These are phyloP conservation scores for Chlorophyllum brunneum DNA, from an alignment of 768 basidiomycete species.

Conservation along the genomic window DNA sequence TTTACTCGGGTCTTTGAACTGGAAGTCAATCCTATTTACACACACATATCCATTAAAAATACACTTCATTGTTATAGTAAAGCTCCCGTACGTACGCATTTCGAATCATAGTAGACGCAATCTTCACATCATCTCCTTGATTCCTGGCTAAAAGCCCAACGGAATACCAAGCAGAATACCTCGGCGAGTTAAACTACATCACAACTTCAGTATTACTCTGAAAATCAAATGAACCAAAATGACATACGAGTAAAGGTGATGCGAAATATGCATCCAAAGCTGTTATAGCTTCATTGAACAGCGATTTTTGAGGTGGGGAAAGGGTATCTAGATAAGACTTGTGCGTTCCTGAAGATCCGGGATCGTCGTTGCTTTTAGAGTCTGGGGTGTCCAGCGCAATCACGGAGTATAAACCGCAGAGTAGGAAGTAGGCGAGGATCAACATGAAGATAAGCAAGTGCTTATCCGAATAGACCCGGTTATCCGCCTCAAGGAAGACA, in stretches of 20 bases:
- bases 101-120: slow-evolving; percentile 19
- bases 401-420: too few species aligned
- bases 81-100: slow-evolving; percentile 17
- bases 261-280: slow-evolving; percentile 24
- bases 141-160: slow-evolving; percentile 27
- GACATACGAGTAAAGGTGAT: slow-evolving; percentile 22
- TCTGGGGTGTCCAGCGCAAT: too few species aligned
- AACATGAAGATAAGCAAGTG: too few species aligned
- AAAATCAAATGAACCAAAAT: background rate
- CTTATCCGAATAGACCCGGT: too few species aligned
- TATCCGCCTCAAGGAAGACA: too few species aligned
- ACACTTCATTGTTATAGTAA: background rate
- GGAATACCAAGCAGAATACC: slow-evolving; percentile 29
- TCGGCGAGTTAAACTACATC: slow-evolving; percentile 23
- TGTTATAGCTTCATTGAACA: slow-evolving; percentile 23
- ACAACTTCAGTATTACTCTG: background rate
- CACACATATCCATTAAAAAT: too few species aligned
- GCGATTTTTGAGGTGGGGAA: slow-evolving; percentile 17
- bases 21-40: slow-evolving; percentile 3
- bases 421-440: too few species aligned
- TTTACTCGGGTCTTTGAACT: slow-evolving; percentile 24
- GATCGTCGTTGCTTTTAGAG: too few species aligned
- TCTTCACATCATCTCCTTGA: slow-evolving; percentile 18
- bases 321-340: slow-evolving; percentile 19
- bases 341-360: too few species aligned